Evolutionary conservation across 805 yeast genomes (phyloP).

Genomic region (Nakazawaea peltata): DNA sequence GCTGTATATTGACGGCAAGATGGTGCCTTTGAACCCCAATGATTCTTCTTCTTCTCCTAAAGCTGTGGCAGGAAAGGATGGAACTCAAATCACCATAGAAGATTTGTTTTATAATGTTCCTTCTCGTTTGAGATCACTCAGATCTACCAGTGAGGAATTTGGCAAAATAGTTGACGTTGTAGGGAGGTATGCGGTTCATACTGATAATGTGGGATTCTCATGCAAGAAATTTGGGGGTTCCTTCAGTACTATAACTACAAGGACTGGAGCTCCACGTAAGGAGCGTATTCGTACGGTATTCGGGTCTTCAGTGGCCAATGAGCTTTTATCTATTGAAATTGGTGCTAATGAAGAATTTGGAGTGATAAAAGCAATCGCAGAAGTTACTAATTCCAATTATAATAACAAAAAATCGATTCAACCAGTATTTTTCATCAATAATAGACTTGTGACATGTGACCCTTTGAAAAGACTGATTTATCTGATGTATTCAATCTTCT

Average conservation of each 20-base stretch:
- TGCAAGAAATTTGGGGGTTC: conserved; percentile 78
- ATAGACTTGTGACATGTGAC: conserved; percentile 76
- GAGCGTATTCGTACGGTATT: conserved; percentile 72
- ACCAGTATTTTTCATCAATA: conserved; percentile 80
- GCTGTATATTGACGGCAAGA: conserved; percentile 57
- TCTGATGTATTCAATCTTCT: conserved; percentile 50
- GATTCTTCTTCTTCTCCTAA: conserved; percentile 40
- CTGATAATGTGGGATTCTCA: conserved; percentile 59
- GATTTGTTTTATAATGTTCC: conserved; percentile 88
- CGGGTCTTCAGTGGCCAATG: conserved; percentile 63
- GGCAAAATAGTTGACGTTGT: conserved; percentile 72
- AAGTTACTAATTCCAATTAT: conserved; percentile 65
- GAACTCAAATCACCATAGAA: conserved; percentile 80
- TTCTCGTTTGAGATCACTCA: conserved; percentile 61
- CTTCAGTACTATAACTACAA: conserved; percentile 53
- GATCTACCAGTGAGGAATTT: conserved; percentile 66
- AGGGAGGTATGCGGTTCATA: conserved; percentile 76
- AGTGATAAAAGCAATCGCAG: conserved; percentile 45
- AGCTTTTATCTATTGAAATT: conserved; percentile 42
- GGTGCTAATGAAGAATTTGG: conserved; percentile 36
- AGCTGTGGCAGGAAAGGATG: conserved; percentile 80
- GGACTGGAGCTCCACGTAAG: conserved; percentile 37
- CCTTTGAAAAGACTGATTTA: conserved; percentile 64
- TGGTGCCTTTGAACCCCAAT: conserved; percentile 35
- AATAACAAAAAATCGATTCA: conserved; percentile 53